Conservation (phyloP, 176 grass and related monocot species). For the Oryza nivara region DNA sequence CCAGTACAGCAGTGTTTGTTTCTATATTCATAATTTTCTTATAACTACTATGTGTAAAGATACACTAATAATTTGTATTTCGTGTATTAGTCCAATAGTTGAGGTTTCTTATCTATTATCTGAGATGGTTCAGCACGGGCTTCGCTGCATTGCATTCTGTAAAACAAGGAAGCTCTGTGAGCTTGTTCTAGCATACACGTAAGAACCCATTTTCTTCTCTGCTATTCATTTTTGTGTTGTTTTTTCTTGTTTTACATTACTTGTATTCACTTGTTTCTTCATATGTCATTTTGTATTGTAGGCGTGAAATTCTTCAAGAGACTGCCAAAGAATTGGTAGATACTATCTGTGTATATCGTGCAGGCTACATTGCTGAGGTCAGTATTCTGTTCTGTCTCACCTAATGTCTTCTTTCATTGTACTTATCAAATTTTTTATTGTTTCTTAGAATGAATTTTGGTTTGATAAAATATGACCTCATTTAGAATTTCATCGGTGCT, state of each 20-base stretch:
- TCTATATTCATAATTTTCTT: slow-evolving; percentile 9
- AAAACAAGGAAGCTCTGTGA: slow-evolving; percentile 90
- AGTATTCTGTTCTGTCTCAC: slow-evolving; percentile 9
- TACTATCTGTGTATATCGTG: slow-evolving; percentile 89
- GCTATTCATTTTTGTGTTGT: background rate
- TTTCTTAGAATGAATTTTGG: slow-evolving; percentile 1
- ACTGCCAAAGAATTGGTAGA: slow-evolving; percentile 67
- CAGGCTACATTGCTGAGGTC: slow-evolving; percentile 92
- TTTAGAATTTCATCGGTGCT: slow-evolving; percentile 6
- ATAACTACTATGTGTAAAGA: slow-evolving; percentile 2
- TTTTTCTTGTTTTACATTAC: background rate
- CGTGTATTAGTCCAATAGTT: slow-evolving; percentile 72
- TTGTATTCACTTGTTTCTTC: slow-evolving; percentile 34
- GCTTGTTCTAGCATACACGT: slow-evolving; percentile 93
- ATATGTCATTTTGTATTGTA: slow-evolving; percentile 43
- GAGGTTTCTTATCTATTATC: slow-evolving; percentile 87
- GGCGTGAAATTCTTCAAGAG: slow-evolving; percentile 85
- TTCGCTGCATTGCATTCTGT: slow-evolving; percentile 97
- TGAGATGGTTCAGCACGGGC: slow-evolving; percentile 97
- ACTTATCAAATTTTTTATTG: background rate
- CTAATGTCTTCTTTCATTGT: slow-evolving; percentile 6
- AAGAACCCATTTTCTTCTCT: slow-evolving; percentile 45
- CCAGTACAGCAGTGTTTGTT: slow-evolving; percentile 17
- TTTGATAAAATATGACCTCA: slow-evolving; percentile 5
- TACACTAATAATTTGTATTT: slow-evolving; percentile 29